Conservation (phyloP, 2,329 filamentous ascomycete genomes). For the Trichoderma aggressivum region DNA sequence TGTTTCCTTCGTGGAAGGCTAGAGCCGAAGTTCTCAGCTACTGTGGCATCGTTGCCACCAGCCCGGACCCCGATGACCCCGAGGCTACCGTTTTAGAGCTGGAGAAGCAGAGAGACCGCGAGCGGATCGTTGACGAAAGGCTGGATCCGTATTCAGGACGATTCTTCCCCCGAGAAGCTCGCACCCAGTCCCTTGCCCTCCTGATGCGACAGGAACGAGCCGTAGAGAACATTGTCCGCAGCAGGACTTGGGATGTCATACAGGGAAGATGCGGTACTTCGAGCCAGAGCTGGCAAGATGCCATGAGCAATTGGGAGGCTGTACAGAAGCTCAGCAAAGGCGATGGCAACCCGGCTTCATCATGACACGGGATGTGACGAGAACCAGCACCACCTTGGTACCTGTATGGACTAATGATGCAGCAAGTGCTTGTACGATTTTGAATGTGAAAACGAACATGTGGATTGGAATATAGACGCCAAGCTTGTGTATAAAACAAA, state of each 20-base stretch:
- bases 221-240: slow-evolving; percentile 75
- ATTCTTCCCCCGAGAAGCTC: slow-evolving; percentile 74
- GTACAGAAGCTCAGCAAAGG: slow-evolving; percentile 21
- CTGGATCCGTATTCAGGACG: slow-evolving; percentile 87
- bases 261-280: slow-evolving; percentile 67
- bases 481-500: background rate
- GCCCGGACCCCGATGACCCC: slow-evolving; percentile 82
- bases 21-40: slow-evolving; percentile 83
- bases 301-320: slow-evolving; percentile 60
- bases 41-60: slow-evolving; percentile 82
- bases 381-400: background rate
- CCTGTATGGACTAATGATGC: background rate
- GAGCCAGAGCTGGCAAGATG: slow-evolving; percentile 58
- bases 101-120: slow-evolving; percentile 66
- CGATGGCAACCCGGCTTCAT: background rate
- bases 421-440: background rate
- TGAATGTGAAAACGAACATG: background rate
- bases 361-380: background rate
- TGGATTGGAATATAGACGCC: background rate
- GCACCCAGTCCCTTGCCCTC: slow-evolving; percentile 74
- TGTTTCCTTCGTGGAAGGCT: slow-evolving; percentile 86
- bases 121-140: slow-evolving; percentile 78
- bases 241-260: slow-evolving; percentile 77
- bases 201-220: slow-evolving; percentile 71
- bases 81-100: slow-evolving; percentile 66